Evolutionary conservation across 2,329 filamentous ascomycete genomes (phyloP).

Genomic region (Penicillium griseofulvum): DNA sequence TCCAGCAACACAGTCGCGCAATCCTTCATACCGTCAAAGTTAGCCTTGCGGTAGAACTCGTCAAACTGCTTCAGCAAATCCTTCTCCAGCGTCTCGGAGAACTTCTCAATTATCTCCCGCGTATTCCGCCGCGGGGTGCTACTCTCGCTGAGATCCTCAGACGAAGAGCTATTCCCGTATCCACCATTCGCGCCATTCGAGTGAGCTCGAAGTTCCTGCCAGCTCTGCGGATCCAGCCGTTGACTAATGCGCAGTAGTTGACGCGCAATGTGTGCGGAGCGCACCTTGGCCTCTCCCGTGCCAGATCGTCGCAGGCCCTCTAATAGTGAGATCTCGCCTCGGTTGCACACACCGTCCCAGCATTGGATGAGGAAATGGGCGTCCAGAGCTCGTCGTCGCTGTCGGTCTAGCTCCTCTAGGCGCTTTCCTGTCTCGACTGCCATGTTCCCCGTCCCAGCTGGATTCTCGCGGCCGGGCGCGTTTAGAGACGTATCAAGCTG

Average conservation of each 20-base stretch:
- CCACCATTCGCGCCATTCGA: constrained; percentile 60
- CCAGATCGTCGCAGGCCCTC: constrained; percentile 85
- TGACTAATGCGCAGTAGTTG: constrained; percentile 94
- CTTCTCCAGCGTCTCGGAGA: constrained; percentile 91
- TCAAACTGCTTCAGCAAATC: constrained; percentile 95
- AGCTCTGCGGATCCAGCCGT: constrained; percentile 75
- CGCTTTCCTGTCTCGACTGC: constrained; percentile 93
- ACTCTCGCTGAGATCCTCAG: constrained; percentile 45
- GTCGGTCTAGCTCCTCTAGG: constrained; percentile 89
- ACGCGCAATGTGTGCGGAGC: constrained; percentile 88
- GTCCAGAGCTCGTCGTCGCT: constrained; percentile 84
- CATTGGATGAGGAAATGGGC: constrained; percentile 94
- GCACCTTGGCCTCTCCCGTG: constrained; percentile 85
- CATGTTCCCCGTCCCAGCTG: constrained; percentile 69
- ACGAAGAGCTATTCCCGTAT: constrained; percentile 22
- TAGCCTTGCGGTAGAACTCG: constrained; percentile 89
- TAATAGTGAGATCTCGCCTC: constrained; percentile 78
- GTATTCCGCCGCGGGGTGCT: constrained; percentile 58
- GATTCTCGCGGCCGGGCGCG: constrained; percentile 47
- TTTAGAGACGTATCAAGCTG: constrained; percentile 81
- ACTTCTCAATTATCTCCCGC: constrained; percentile 90
- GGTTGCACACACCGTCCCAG: constrained; percentile 92
- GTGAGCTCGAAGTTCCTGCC: constrained; percentile 53
- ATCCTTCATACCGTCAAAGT: constrained; percentile 97
- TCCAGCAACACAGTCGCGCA: constrained; percentile 91